Evolutionary conservation across 495 filamentous ascomycete species (phyloP), one percentile per base, ranked within the genome.

Genomic region (Xylaria acuta): DNA sequence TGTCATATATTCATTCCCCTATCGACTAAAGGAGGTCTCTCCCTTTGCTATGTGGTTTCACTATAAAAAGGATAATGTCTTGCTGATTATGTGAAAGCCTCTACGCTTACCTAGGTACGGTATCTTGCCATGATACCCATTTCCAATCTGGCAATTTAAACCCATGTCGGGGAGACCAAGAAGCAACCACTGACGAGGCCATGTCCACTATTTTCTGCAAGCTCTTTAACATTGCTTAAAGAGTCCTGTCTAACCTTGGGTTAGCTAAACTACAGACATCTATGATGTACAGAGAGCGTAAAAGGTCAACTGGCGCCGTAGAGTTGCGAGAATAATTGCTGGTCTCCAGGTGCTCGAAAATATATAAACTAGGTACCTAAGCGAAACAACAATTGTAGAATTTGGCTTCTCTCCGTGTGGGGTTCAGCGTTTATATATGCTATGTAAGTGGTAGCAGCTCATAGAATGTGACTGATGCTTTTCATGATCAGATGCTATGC

Each of bases 161-260:
- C 8, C 41, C 63, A 65, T 65, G 63, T 27, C 41, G 9, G 12
- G 63, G 41, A 41, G 40, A 30, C 60, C 60, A 64, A 43, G 60
- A 64, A 12, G 40, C 38, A n/a, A 40, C 36, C 34, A 45, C 36
- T 41, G 49, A 11, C 20, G 9, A 41, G 18, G 60, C 27, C 22
- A 12, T 30, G 32, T 41, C 68, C 68, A 70, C 68, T 63, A 70
- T 70, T 70, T 69, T 43, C 68, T 70, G 68, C 68, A 70, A 70
- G 68, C 68, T 70, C 68, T 70, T 70, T 62, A 70, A 41, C 60
- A 22, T 40, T 65, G 27, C 43, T 36, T 3, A 22, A 65, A 49
- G 25, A 49, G 63, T 53, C 30, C n/a, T 51, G 51, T 53, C 14
- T 51, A 51, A 47, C 2, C 7, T 32, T 18, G n/a, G 63, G 41